Percentiles rank a stretch among this genome's conserved stretches.
These are phyloP conservation scores for Coniophora puteana DNA, from an alignment of 1,284 basidiomycete species.

Conservation along the genomic window DNA sequence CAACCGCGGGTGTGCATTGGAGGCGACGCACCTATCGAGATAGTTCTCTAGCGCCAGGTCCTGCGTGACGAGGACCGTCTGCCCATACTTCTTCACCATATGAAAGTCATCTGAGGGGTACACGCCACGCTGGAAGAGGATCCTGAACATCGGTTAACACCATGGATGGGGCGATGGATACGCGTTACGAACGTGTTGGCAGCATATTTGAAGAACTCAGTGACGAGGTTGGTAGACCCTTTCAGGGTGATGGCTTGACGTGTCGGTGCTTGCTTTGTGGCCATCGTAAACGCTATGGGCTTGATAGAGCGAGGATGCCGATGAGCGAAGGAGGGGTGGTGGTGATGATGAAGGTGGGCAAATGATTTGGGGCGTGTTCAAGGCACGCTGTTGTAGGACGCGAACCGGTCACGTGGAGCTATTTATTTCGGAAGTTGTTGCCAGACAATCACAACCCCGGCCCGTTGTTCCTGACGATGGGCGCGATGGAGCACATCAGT, in stretches of 20 bases:
- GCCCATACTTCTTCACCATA: slow-evolving; percentile 98
- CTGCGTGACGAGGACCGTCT: slow-evolving; percentile 92
- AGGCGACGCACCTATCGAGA: slow-evolving; percentile 61
- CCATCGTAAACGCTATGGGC: slow-evolving; percentile 28
- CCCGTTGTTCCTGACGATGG: not conserved
- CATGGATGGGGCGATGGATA: slow-evolving; percentile 5
- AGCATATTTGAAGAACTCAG: slow-evolving; percentile 98
- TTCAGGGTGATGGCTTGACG: slow-evolving; percentile 89
- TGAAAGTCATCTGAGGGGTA: slow-evolving; percentile 99
- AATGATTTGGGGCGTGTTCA: not conserved
- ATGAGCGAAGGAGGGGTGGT: not conserved
- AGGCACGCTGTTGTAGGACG: slow-evolving; percentile 7
- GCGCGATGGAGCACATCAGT: not conserved
- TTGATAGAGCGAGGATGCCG: not conserved
- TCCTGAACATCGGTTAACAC: slow-evolving; percentile 44
- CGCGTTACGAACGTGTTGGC: slow-evolving; percentile 79
- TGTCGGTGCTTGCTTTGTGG: slow-evolving; percentile 61
- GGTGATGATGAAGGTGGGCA: not conserved
- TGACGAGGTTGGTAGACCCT: slow-evolving; percentile 93
- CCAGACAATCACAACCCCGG: slow-evolving; percentile 10
- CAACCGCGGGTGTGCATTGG: not conserved
- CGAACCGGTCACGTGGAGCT: slow-evolving; percentile 10
- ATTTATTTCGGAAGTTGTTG: slow-evolving; percentile 12
- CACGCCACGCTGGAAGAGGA: slow-evolving; percentile 95
- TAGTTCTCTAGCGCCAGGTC: slow-evolving; percentile 93